Evolutionary conservation across 1,284 basidiomycete species (phyloP).

Genomic region (Xerocomus nothofagi): DNA sequence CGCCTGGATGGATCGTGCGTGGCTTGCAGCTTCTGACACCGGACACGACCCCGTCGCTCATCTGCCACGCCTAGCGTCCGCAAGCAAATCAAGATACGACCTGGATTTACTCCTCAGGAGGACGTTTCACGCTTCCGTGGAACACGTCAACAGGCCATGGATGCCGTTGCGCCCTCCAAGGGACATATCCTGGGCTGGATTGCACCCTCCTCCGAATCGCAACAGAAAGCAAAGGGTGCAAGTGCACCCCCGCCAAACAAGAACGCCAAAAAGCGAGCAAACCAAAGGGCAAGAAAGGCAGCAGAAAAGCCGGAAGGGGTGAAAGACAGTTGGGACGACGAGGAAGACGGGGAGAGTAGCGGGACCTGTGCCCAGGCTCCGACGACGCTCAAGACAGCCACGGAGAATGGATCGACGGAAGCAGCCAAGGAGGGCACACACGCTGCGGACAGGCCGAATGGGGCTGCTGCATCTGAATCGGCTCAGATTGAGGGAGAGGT

Average conservation of each 20-base stretch:
- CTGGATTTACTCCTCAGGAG: constrained; percentile 94
- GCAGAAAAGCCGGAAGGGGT: constrained; percentile 51
- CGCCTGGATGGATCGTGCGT: constrained; percentile 89
- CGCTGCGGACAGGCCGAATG: constrained; percentile 2
- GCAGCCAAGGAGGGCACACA: constrained; percentile 1
- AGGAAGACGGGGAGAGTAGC: constrained; percentile 50
- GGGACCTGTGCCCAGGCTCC: neutral
- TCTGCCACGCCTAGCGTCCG: constrained; percentile 58
- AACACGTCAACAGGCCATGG: constrained; percentile 70
- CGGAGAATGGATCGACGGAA: neutral
- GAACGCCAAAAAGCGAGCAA: constrained; percentile 79
- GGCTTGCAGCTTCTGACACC: neutral
- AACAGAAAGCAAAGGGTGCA: constrained; percentile 33
- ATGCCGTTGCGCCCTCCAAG: constrained; percentile 61
- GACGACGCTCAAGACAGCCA: constrained; percentile 1
- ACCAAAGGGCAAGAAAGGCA: constrained; percentile 65
- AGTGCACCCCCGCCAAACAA: constrained; percentile 44
- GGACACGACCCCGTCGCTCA: constrained; percentile 10
- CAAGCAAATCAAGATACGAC: constrained; percentile 88
- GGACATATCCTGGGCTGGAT: constrained; percentile 80
- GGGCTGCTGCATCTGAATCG: constrained; percentile 6
- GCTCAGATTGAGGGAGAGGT: constrained; percentile 34
- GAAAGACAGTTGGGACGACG: constrained; percentile 77
- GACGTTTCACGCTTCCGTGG: constrained; percentile 86
- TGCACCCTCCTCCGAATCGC: constrained; percentile 48